Base-by-base conservation (phyloP, 139 green algal genomes). In the Tetradesmus obliquus region DNA sequence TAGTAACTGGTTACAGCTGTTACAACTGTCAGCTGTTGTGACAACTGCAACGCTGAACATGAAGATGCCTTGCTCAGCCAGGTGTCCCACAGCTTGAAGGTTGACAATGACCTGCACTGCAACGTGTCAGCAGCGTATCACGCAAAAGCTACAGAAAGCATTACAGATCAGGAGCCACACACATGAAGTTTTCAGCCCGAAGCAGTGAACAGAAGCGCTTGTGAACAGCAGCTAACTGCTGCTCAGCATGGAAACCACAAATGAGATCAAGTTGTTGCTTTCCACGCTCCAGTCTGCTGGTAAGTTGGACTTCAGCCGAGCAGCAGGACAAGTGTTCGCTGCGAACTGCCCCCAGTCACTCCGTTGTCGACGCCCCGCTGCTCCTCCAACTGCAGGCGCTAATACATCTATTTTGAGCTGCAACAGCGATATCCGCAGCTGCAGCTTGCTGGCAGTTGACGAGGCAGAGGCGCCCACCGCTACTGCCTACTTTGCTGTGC, bases 401-500 rank as follows among this genome's bases (percentile, higher is more conserved):
- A 76, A 76, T 19, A 5, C 66, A 6, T 5, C 17, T 5, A 0
- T 19, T 24, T 6, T 19, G 19, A 22, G 45, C 79, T 20, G 6
- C n/a, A n/a, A 32, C 80, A 58, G 53, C 51, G 13, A 17, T 13
- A n/a, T 7, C 54, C n/a, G 53, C 17, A 45, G 53, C 82, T 0
- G 82, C 82, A 60, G 82, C 82, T 24, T n/a, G 45, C 13, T n/a
- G 9, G 51, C 9, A n/a, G 80, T 5, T 51, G 51, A 55, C 2
- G 79, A 57, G 24, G 12, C 1, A 1, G 32, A 55, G 1, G 51
- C 83, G 54, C 45, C 83, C 55, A 53, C 55, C 17, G 88, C 88
- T 87, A 79, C 53, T 80, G 88, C 80, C 24, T 92, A 88, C 60
- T 92, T 88, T 71, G 32, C 19, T 32, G 60, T 55, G 55, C 88